These are phyloP conservation scores for Hericium coralloides DNA, from an alignment of 768 basidiomycete genomes.

Conservation along the genomic window DNA sequence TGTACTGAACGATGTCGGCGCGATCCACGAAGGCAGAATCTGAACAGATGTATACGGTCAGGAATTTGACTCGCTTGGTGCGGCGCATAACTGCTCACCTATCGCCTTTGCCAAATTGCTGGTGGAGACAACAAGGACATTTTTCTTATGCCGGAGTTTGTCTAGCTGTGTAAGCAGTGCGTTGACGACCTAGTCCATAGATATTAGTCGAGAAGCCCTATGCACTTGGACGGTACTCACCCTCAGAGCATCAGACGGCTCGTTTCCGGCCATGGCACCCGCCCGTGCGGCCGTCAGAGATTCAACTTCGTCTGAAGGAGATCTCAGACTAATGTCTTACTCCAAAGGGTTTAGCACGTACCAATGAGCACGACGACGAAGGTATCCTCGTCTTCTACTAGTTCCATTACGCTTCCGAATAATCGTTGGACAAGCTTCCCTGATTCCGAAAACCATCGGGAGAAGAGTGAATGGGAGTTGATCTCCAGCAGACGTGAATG, in stretches of 20 bases:
- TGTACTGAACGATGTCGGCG: constrained; percentile 92
- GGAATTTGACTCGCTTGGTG: not conserved
- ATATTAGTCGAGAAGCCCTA: not conserved
- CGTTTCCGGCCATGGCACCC: constrained; percentile 90
- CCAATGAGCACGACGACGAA: constrained; percentile 96
- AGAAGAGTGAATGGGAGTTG: constrained; percentile 96
- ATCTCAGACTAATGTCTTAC: too few species aligned
- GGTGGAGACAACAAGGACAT: constrained; percentile 93
- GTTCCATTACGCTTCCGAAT: constrained; percentile 80
- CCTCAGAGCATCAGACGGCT: constrained; percentile 89
- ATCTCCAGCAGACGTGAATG: constrained; percentile 89
- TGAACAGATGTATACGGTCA: constrained; percentile 22
- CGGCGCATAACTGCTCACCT: constrained; percentile 36
- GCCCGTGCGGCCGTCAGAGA: constrained; percentile 90
- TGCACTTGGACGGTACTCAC: constrained; percentile 32
- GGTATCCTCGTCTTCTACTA: constrained; percentile 84
- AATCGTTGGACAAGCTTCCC: constrained; percentile 95
- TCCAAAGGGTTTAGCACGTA: constrained; percentile 15
- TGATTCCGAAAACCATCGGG: constrained; percentile 98
- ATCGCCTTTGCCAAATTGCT: constrained; percentile 94
- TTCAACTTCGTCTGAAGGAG: constrained; percentile 81
- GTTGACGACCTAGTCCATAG: constrained; percentile 76
- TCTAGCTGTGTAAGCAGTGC: constrained; percentile 95
- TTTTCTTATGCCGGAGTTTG: constrained; percentile 87
- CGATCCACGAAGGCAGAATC: constrained; percentile 95